Evolutionary conservation across 768 basidiomycete species (phyloP).

Genomic region (Lactarius akahatsu): DNA sequence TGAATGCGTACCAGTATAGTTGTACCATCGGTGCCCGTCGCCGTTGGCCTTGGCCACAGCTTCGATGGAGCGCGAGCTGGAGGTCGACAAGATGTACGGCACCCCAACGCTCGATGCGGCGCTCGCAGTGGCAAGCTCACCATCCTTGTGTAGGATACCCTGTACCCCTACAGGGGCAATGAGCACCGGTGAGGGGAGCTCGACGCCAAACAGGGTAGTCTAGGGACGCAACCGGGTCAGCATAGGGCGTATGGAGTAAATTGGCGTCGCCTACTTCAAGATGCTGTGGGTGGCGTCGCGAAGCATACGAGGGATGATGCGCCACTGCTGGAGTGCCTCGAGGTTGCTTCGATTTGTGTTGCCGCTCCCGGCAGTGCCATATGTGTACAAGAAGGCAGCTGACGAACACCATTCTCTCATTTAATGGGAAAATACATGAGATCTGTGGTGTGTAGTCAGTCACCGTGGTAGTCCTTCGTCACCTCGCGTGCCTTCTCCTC

Average conservation of each 20-base stretch:
- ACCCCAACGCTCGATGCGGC: constrained; percentile 63
- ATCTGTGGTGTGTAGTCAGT: background rate
- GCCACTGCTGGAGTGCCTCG: constrained; percentile 61
- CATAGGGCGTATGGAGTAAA: background rate
- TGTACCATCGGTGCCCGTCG: constrained; percentile 71
- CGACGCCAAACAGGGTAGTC: constrained; percentile 73
- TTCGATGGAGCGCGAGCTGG: constrained; percentile 70
- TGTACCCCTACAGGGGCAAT: constrained; percentile 73
- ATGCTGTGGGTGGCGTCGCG: constrained; percentile 54
- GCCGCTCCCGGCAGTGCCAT: constrained; percentile 71
- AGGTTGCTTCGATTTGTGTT: constrained; percentile 68
- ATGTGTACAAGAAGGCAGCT: constrained; percentile 74
- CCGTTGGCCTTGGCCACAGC: constrained; percentile 72
- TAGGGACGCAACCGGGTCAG: constrained; percentile 33
- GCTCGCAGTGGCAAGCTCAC: constrained; percentile 65
- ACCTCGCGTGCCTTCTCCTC: constrained; percentile 65
- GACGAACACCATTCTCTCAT: constrained; percentile 17
- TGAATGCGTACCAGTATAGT: constrained; percentile 60
- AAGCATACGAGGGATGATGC: constrained; percentile 79
- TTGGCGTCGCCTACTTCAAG: constrained; percentile 51
- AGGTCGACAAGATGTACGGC: constrained; percentile 75
- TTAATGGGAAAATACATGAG: background rate
- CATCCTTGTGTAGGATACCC: constrained; percentile 67
- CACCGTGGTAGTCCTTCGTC: constrained; percentile 57
- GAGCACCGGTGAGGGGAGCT: constrained; percentile 58